Evolutionary conservation across 148 eudicot genomes (phyloP).

Genomic region (Mesembryanthemum crystallinum): DNA sequence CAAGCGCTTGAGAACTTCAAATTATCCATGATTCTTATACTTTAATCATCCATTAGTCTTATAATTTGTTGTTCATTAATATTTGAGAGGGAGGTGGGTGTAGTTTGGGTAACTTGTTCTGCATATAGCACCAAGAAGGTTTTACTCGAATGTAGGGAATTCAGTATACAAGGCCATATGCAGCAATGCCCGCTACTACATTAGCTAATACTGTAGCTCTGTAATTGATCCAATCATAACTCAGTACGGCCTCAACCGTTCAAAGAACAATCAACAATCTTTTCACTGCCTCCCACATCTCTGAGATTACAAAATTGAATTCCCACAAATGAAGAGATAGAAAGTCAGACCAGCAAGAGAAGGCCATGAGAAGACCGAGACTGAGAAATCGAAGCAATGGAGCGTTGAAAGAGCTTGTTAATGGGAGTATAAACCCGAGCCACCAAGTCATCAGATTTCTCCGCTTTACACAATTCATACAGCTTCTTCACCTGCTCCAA

Average conservation of each 20-base stretch:
- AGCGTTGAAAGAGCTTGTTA: conserved; percentile 77
- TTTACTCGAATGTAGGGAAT: background rate
- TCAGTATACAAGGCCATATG: background rate
- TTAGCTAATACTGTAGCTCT: background rate
- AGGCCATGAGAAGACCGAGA: conserved; percentile 63
- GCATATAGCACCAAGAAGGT: background rate
- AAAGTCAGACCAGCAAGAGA: conserved; percentile 56
- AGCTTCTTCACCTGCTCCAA: conserved; percentile 65
- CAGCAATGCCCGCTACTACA: background rate
- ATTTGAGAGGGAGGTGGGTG: too few species aligned
- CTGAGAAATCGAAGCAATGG: conserved; percentile 68
- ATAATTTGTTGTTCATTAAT: too few species aligned
- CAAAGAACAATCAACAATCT: background rate
- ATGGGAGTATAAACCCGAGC: conserved; percentile 90
- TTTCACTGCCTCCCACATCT: background rate
- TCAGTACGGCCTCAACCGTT: background rate
- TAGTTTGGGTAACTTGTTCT: too few species aligned
- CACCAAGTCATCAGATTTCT: conserved; percentile 85
- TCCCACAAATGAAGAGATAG: background rate
- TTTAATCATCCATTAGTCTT: too few species aligned
- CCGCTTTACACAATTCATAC: conserved; percentile 64
- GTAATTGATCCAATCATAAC: too few species aligned
- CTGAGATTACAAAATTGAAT: background rate
- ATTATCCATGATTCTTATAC: too few species aligned
- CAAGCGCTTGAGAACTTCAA: too few species aligned